Conservation (phyloP, 768 basidiomycete species). For the Pleurotus citrinopileatus region DNA sequence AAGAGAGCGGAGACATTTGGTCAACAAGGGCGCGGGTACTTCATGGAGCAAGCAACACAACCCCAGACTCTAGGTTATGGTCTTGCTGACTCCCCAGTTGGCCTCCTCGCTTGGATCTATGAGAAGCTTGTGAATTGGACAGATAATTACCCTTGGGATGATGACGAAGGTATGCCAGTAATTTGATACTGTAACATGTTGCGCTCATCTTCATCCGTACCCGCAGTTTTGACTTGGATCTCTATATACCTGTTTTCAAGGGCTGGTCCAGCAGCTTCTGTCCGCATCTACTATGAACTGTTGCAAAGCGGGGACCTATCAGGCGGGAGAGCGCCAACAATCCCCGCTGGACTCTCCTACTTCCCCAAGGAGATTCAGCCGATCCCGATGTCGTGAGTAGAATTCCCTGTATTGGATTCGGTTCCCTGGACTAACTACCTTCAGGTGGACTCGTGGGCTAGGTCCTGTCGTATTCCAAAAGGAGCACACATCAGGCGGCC, state of each 20-base stretch:
- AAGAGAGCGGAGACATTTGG: conserved; percentile 26
- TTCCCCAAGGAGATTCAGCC: conserved; percentile 43
- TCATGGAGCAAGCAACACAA: conserved; percentile 37
- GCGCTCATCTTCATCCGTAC: conserved; percentile 10
- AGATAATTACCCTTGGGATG: conserved; percentile 53
- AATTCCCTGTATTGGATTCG: background rate
- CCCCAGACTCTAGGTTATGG: conserved; percentile 55
- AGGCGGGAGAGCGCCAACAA: conserved; percentile 14
- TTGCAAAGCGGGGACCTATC: conserved; percentile 16
- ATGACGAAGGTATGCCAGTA: conserved; percentile 46
- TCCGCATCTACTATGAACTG: conserved; percentile 56
- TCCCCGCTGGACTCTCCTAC: conserved; percentile 45
- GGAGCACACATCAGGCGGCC: conserved; percentile 50
- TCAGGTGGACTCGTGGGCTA: conserved; percentile 39
- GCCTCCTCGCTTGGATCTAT: conserved; percentile 52
- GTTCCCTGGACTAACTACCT: background rate
- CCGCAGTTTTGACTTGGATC: conserved; percentile 55
- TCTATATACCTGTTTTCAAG: conserved; percentile 61
- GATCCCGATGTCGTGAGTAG: background rate
- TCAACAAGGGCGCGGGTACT: conserved; percentile 34
- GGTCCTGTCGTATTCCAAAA: conserved; percentile 44
- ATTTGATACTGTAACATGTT: background rate
- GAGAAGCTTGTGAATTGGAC: conserved; percentile 48
- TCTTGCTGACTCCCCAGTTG: conserved; percentile 56
- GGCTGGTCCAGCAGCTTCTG: conserved; percentile 52